A percentile compares a stretch with the other conserved stretches of the same genome.
Evolutionary conservation across 306 rosid genomes (phyloP).

Genomic region (Betula pendula): DNA sequence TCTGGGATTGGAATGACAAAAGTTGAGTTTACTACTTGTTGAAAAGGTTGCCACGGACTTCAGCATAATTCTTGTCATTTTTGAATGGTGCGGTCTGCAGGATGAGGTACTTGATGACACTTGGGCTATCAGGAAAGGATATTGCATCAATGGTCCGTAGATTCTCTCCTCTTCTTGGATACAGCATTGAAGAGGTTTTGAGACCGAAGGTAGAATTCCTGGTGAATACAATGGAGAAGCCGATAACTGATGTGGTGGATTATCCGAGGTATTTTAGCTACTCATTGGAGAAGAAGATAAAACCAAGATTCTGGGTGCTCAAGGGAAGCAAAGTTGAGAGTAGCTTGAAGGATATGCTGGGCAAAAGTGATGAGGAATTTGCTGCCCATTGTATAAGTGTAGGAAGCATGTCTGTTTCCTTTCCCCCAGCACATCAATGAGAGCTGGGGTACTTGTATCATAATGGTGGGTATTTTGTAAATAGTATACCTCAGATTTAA

Average conservation of each 20-base stretch:
- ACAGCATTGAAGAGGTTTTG: conserved; percentile 75
- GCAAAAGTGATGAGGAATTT: conserved; percentile 80
- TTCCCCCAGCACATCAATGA: conserved; percentile 26
- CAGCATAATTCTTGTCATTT: conserved; percentile 15
- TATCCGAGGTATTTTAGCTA: conserved; percentile 93
- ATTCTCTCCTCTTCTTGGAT: conserved; percentile 86
- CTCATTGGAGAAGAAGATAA: conserved; percentile 87
- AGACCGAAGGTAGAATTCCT: conserved; percentile 80
- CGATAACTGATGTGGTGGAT: conserved; percentile 66
- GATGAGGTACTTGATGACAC: conserved; percentile 59
- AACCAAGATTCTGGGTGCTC: conserved; percentile 73
- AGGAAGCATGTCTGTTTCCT: conserved; percentile 25
- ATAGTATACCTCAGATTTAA: conserved; percentile 19
- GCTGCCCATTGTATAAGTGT: conserved; percentile 51
- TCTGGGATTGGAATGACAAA: neutral
- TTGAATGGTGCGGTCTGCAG: conserved; percentile 44
- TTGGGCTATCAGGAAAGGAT: conserved; percentile 66
- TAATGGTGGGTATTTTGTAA: conserved; percentile 27
- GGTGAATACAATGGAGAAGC: conserved; percentile 71
- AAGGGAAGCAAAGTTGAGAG: conserved; percentile 61
- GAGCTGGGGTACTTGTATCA: neutral
- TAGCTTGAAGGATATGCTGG: conserved; percentile 80
- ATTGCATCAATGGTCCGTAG: conserved; percentile 68
- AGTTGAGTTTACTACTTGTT: neutral
- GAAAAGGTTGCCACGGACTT: neutral